phyloP scores from a whole-genome alignment of 371 early-diverging fungal genomes.

The Mortierella sp. region DNA sequence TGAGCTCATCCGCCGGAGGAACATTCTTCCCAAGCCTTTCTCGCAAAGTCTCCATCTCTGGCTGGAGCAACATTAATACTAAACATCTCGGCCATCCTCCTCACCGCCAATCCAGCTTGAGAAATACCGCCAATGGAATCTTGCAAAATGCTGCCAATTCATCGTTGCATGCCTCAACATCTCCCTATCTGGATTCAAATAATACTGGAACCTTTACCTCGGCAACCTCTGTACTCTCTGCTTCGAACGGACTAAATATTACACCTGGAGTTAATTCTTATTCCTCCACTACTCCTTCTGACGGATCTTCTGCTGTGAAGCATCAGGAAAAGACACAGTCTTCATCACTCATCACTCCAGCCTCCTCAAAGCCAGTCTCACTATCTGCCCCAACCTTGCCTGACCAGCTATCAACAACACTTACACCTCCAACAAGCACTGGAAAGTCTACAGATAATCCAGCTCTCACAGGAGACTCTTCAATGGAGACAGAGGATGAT shows the following conservation, averaged over 20 bases:
- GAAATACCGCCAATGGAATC: slow-evolving; percentile 49
- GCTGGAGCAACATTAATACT: slow-evolving; percentile 43
- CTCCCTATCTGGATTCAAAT: slow-evolving; percentile 20
- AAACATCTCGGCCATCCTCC: slow-evolving; percentile 45
- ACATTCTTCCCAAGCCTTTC: slow-evolving; percentile 49
- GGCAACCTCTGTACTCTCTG: neutral
- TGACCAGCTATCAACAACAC: neutral
- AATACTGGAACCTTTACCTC: slow-evolving; percentile 12
- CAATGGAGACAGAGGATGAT: slow-evolving; percentile 11
- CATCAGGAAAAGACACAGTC: neutral
- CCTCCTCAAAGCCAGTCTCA: slow-evolving; percentile 12
- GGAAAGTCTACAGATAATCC: neutral
- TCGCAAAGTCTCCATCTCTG: slow-evolving; percentile 55
- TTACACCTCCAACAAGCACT: neutral
- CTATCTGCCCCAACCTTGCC: neutral
- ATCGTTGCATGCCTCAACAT: slow-evolving; percentile 26
- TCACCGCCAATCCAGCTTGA: slow-evolving; percentile 48
- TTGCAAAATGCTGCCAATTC: slow-evolving; percentile 52
- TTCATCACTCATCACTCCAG: neutral
- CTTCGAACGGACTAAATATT: neutral
- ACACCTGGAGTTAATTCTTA: too few relatives aligned
- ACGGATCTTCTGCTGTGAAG: neutral
- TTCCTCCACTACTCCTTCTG: too few relatives aligned
- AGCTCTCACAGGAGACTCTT: neutral
- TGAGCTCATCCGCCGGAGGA: slow-evolving; percentile 47